Evolutionary conservation across 805 yeast species (phyloP).

Genomic region (Yamadazyma nakazawae): DNA sequence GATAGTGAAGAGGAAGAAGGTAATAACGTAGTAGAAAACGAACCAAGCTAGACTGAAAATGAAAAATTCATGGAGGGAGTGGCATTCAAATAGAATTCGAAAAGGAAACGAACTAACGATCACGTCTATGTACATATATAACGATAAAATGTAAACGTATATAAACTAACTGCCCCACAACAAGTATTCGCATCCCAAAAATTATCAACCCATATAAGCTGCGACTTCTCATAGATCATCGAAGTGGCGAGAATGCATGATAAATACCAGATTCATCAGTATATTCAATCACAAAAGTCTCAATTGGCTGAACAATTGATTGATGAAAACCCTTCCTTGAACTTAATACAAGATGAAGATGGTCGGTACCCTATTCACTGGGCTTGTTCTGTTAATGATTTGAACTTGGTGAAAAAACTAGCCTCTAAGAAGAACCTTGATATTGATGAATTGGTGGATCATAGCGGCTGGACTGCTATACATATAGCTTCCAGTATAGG

Average conservation of each 20-base stretch:
- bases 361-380: conserved; percentile 82
- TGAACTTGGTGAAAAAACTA: conserved; percentile 30
- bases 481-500: conserved; percentile 84
- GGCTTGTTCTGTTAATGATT: conserved; percentile 70
- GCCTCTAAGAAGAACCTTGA: conserved; percentile 38
- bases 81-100: neutral
- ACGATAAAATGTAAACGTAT: neutral
- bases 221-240: neutral
- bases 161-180: neutral
- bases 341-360: conserved; percentile 58
- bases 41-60: neutral
- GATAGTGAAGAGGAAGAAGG: conserved; percentile 9
- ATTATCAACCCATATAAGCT: neutral
- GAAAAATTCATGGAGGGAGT: neutral
- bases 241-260: conserved; percentile 2
- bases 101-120: neutral
- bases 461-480: conserved; percentile 83
- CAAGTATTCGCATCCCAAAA: neutral
- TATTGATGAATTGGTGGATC: conserved; percentile 66
- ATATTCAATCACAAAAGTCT: conserved; percentile 60
- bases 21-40: neutral
- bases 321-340: conserved; percentile 46
- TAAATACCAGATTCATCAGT: conserved; percentile 48
- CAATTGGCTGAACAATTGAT: conserved; percentile 51
- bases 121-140: neutral